Conservation (phyloP, 1,284 basidiomycete species). For the Volvariella volvacea region DNA sequence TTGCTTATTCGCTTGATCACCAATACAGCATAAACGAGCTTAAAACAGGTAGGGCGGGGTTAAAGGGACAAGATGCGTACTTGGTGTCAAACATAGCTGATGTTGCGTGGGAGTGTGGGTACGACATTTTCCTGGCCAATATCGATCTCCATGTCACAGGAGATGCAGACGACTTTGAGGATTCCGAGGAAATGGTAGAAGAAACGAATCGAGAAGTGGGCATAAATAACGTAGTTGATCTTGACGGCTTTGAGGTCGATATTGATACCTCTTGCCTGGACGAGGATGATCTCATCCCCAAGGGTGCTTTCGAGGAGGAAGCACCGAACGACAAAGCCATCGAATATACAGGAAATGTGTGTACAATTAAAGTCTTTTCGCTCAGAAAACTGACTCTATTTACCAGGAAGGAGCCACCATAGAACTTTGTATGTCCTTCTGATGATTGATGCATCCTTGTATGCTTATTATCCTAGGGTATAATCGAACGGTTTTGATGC, state of each 20-base stretch:
- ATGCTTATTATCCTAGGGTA: slow-evolving; percentile 25
- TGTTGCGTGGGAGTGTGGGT: slow-evolving; percentile 21
- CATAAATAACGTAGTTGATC: slow-evolving; percentile 27
- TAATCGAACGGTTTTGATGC: slow-evolving; percentile 31
- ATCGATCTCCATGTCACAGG: slow-evolving; percentile 27
- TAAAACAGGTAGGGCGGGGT: slow-evolving; percentile 11
- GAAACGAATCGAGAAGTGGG: slow-evolving; percentile 15
- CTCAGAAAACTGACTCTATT: slow-evolving; percentile 1
- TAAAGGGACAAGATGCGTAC: slow-evolving; percentile 29
- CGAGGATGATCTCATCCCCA: slow-evolving; percentile 25
- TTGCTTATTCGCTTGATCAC: slow-evolving; percentile 25
- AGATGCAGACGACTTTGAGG: slow-evolving; percentile 21
- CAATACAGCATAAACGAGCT: slow-evolving; percentile 22
- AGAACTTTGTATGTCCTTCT: slow-evolving; percentile 17
- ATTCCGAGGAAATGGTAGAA: no score
- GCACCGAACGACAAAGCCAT: slow-evolving; percentile 31
- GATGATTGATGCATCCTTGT: not conserved
- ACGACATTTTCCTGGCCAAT: slow-evolving; percentile 26
- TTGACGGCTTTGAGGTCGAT: slow-evolving; percentile 22
- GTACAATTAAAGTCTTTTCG: slow-evolving; percentile 11
- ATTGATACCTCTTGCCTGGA: slow-evolving; percentile 18
- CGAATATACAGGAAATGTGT: slow-evolving; percentile 36
- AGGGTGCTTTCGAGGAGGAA: slow-evolving; percentile 23
- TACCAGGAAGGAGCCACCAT: slow-evolving; percentile 15
- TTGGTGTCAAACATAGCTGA: slow-evolving; percentile 16